Percentiles rank a stretch among this genome's conserved stretches.
Evolutionary conservation across 2,329 filamentous ascomycete species (phyloP).

Genomic region (Trichoderma sp.): DNA sequence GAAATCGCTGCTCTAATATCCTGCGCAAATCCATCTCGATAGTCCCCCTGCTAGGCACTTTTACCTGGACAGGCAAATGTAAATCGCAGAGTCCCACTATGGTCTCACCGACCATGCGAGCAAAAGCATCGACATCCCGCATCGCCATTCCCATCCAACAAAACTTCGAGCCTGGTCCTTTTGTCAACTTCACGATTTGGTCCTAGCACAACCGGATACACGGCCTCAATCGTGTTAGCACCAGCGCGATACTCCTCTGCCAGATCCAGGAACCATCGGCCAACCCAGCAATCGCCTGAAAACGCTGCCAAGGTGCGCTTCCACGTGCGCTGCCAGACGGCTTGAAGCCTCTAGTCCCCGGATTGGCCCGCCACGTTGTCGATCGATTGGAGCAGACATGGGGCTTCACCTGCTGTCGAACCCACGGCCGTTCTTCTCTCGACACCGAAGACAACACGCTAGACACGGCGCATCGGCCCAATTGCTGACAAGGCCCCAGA

Average conservation of each 20-base stretch:
- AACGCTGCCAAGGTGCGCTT: background rate
- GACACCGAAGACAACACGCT: conserved; percentile 18
- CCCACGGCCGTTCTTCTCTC: conserved; percentile 11
- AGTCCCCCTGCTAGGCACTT: background rate
- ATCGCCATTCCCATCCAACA: background rate
- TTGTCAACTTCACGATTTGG: background rate
- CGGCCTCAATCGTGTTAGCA: background rate
- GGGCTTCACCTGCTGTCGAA: background rate
- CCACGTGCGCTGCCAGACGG: conserved; percentile 2
- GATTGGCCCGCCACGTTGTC: conserved; percentile 30
- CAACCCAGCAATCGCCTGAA: background rate
- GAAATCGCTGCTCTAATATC: background rate
- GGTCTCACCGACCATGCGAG: background rate
- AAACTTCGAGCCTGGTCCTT: background rate
- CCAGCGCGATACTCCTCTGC: background rate
- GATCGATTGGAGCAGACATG: conserved; percentile 32
- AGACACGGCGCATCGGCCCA: conserved; percentile 7
- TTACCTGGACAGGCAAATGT: background rate
- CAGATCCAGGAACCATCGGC: conserved; percentile 2
- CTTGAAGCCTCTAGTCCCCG: conserved; percentile 15
- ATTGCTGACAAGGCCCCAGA: conserved; percentile 15
- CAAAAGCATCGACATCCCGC: background rate
- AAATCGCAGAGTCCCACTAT: background rate
- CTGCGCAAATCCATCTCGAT: background rate
- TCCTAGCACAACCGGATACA: background rate